Conservation (phyloP, 768 basidiomycete species). For the Boletus rex-veris region DNA sequence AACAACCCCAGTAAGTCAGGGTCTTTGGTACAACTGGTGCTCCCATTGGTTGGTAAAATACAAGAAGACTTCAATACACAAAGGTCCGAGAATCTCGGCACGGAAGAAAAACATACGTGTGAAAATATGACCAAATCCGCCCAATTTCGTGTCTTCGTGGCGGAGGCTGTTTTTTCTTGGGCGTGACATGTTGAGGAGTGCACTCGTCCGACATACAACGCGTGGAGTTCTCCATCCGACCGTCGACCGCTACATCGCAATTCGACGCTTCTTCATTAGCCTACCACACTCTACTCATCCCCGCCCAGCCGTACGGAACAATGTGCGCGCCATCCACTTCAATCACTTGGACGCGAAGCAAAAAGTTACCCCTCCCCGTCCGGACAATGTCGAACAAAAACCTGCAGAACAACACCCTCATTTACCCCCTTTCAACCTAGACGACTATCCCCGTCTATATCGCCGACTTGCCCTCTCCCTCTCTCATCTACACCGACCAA, state of each 20-base stretch:
- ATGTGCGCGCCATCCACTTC: constrained; percentile 1
- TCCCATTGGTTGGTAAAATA: no score
- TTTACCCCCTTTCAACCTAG: constrained; percentile 39
- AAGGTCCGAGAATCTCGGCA: no score
- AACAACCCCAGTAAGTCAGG: no score
- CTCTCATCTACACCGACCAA: constrained; percentile 75
- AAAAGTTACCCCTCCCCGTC: neutral
- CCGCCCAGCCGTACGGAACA: neutral
- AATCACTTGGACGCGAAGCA: constrained; percentile 17
- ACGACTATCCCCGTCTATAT: constrained; percentile 80
- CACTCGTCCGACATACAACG: constrained; percentile 23
- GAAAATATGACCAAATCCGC: constrained; percentile 2
- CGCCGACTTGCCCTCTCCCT: constrained; percentile 73
- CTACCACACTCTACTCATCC: neutral
- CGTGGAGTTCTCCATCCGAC: constrained; percentile 26
- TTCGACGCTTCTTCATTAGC: constrained; percentile 54
- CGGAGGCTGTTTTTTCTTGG: neutral
- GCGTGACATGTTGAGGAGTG: constrained; percentile 14
- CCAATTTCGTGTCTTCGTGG: no score
- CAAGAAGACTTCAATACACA: no score
- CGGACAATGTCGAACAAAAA: constrained; percentile 11
- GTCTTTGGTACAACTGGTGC: no score
- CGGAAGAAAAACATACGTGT: neutral
- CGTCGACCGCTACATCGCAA: constrained; percentile 56
- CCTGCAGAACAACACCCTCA: constrained; percentile 5